These are phyloP conservation scores for thale cress (Arabidopsis thaliana) DNA, from an alignment of 345 rosid species.

Conservation along the genomic window TAIR10.1 NC_003071.7:3047501-3048000, in stretches of 20 bases:
- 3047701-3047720: slow-evolving; percentile 26
- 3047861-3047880: slow-evolving; percentile 10
- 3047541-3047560: slow-evolving; percentile 12
- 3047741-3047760: not conserved
- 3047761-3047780: slow-evolving; percentile 18
- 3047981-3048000: slow-evolving; percentile 72
- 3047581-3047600: not conserved
- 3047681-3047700: slow-evolving; percentile 99
- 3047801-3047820: slow-evolving; percentile 96
- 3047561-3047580: slow-evolving; percentile 20
- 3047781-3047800: slow-evolving; percentile 99
- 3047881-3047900: slow-evolving; percentile 2
- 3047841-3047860: slow-evolving; percentile 71
- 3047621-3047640: slow-evolving; percentile 75
- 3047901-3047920: no score
- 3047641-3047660: slow-evolving; percentile 95
- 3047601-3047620: not conserved
- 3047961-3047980: slow-evolving; percentile 93
- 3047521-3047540: slow-evolving; percentile 19
- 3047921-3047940: slow-evolving; percentile 30
- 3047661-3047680: slow-evolving; percentile 96
- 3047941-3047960: slow-evolving; percentile 99
- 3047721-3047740: slow-evolving; percentile 11
- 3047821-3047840: slow-evolving; percentile 92
- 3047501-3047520: slow-evolving; percentile 35